Evolutionary conservation across 805 yeast genomes (phyloP).

Genomic region (Metahyphopichia silvanorum): DNA sequence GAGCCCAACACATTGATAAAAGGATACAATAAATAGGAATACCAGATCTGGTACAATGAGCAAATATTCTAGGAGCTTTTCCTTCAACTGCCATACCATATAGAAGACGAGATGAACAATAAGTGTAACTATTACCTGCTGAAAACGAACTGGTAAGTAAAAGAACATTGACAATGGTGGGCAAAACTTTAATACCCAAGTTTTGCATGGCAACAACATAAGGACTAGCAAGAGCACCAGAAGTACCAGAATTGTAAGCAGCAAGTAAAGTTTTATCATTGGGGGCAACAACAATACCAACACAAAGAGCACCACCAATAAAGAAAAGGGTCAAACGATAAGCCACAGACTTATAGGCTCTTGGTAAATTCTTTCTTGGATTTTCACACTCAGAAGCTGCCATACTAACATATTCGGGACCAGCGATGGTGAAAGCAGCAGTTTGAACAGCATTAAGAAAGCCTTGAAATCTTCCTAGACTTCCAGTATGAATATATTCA

Average conservation of each 20-base stretch:
- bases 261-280: conserved; percentile 58
- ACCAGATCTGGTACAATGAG: conserved; percentile 55
- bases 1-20: conserved; percentile 30
- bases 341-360: conserved; percentile 73
- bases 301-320: conserved; percentile 70
- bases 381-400: conserved; percentile 77
- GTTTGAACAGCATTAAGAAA: conserved; percentile 77
- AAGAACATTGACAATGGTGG: conserved; percentile 71
- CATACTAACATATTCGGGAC: conserved; percentile 83
- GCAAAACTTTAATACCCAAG: conserved; percentile 58
- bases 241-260: conserved; percentile 43
- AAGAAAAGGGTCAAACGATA: conserved; percentile 64
- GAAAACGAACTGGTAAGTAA: conserved; percentile 68
- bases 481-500: conserved; percentile 32
- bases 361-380: conserved; percentile 72
- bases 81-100: conserved; percentile 68
- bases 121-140: conserved; percentile 75
- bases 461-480: conserved; percentile 43
- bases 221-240: conserved; percentile 48
- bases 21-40: conserved; percentile 58
- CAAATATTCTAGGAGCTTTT: conserved; percentile 63
- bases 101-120: conserved; percentile 61
- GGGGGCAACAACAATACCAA: conserved; percentile 71
- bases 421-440: conserved; percentile 73
- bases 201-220: conserved; percentile 73